Evolutionary conservation across 2,329 filamentous ascomycete genomes (phyloP).

Genomic region (Talaromyces sp.): DNA sequence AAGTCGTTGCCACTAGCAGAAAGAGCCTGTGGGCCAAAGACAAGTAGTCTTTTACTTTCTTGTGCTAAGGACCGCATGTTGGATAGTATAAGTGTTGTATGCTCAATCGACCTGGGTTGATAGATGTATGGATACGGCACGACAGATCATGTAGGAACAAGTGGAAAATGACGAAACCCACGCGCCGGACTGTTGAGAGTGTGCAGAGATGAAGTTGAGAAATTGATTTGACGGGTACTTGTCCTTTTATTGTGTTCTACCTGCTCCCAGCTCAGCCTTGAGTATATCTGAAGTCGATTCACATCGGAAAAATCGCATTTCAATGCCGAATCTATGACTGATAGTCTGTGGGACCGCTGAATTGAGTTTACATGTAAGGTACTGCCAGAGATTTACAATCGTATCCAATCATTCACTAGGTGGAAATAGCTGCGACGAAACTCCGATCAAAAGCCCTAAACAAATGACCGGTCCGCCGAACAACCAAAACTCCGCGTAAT

Average conservation of each 20-base stretch:
- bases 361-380: not conserved
- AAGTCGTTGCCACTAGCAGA: constrained; percentile 5
- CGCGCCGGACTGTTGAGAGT: constrained; percentile 1
- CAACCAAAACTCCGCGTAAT: constrained; percentile 4
- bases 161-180: not conserved
- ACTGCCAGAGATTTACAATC: not conserved
- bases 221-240: not conserved
- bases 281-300: not conserved
- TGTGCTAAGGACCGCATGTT: not conserved
- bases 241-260: not conserved
- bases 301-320: not conserved
- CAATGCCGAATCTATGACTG: not conserved
- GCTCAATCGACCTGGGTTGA: not conserved
- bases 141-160: not conserved
- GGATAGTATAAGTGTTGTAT: not conserved
- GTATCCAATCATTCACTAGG: not conserved
- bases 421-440: not conserved
- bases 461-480: not conserved
- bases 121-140: not conserved
- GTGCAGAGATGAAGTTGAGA: not conserved
- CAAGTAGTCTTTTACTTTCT: not conserved
- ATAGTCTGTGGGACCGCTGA: not conserved
- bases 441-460: constrained; percentile 10
- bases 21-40: constrained; percentile 12
- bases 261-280: not conserved